phyloP scores from a whole-genome alignment of 768 basidiomycete species.

The Cystofilobasidium capitatum region DNA sequence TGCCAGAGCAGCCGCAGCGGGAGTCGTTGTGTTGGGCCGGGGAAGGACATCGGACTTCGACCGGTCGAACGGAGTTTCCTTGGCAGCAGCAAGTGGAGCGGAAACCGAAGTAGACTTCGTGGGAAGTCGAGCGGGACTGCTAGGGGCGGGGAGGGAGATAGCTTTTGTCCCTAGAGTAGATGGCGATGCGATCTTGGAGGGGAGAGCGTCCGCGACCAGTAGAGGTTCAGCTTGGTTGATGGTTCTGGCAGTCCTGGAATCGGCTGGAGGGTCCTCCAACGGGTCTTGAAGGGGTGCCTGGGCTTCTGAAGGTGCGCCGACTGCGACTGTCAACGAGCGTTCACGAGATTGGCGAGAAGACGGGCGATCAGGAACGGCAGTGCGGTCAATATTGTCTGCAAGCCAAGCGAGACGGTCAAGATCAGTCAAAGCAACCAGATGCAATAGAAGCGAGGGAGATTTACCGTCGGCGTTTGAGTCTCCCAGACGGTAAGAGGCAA shows the following conservation, averaged over 20 bases:
- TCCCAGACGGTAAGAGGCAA: conserved; percentile 1
- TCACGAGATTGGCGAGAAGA: background rate
- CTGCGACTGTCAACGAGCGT: background rate
- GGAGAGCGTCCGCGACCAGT: background rate
- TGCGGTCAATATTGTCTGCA: conserved; percentile 14
- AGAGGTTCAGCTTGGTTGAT: background rate
- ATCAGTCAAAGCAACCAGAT: background rate
- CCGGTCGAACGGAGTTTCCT: background rate
- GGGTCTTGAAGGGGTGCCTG: background rate
- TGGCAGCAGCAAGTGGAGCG: background rate
- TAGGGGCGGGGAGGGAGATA: background rate
- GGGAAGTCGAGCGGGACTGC: background rate
- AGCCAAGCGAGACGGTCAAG: background rate
- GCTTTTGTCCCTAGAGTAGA: background rate
- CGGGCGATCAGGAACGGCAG: background rate
- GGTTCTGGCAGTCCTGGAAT: background rate
- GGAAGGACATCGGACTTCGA: conserved; percentile 4
- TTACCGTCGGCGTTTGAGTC: background rate
- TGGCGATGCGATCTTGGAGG: background rate
- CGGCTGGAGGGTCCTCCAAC: background rate
- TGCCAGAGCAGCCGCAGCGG: background rate
- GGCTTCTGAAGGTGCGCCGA: background rate
- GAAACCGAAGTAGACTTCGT: background rate
- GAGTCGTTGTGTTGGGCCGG: background rate
- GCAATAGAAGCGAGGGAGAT: no score